A percentile compares a stretch with the other conserved stretches of the same genome.
These are phyloP conservation scores for Paulinella micropora DNA, from an alignment of 78 protist species.

Conservation along the genomic window DNA sequence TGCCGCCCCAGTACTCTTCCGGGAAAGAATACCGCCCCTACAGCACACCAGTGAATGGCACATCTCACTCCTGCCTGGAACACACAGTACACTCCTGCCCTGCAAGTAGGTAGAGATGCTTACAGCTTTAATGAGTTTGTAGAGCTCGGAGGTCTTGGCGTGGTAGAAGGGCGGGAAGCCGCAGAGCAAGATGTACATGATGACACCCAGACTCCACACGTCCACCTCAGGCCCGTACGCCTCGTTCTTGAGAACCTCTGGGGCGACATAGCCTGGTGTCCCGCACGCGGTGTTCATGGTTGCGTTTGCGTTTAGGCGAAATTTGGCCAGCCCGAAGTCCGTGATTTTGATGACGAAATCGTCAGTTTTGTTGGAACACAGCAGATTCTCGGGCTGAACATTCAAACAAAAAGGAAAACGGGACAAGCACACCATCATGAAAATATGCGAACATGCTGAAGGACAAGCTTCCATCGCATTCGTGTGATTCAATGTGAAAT, in stretches of 20 bases:
- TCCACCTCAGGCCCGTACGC: constrained; percentile 22
- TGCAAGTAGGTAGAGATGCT: no score
- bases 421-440: no score
- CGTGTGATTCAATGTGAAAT: no score
- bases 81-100: no score
- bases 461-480: no score
- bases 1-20: not conserved
- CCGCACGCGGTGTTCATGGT: not conserved
- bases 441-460: no score
- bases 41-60: no score
- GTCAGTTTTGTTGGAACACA: not conserved
- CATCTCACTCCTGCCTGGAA: no score
- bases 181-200: constrained; percentile 22
- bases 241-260: constrained; percentile 5
- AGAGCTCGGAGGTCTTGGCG: not conserved
- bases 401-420: no score
- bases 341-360: constrained; percentile 7
- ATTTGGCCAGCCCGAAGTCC: constrained; percentile 10
- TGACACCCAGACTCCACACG: constrained; percentile 43
- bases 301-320: not conserved
- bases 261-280: constrained; percentile 28
- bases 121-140: not conserved
- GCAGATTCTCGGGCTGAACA: constrained; percentile 9
- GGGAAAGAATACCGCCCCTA: not conserved
- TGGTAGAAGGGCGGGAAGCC: constrained; percentile 12